Percentiles rank a stretch among this genome's conserved stretches.
Evolutionary conservation across 257 asterid species (phyloP).

Genomic region (Solanum ahanhuiri): DNA sequence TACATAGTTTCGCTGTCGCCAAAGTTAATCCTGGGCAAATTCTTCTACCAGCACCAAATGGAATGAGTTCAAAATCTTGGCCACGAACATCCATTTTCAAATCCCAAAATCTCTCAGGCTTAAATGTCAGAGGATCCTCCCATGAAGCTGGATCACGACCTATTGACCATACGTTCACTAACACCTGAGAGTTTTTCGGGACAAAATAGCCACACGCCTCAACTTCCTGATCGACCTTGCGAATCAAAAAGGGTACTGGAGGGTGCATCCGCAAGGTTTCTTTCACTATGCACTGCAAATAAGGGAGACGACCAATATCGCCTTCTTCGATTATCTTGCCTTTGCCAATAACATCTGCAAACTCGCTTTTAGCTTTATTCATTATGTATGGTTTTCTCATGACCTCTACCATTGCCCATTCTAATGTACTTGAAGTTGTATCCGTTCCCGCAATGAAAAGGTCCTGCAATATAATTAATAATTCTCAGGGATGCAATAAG

Average conservation of each 20-base stretch:
- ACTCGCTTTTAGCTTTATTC: slow-evolving; percentile 43
- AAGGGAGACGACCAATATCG: slow-evolving; percentile 39
- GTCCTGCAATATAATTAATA: slow-evolving; percentile 29
- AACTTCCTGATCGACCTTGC: slow-evolving; percentile 36
- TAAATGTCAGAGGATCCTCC: slow-evolving; percentile 46
- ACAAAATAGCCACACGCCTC: slow-evolving; percentile 38
- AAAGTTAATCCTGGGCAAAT: slow-evolving; percentile 51
- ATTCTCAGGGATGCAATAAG: neutral
- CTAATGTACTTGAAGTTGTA: slow-evolving; percentile 55
- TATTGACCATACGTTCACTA: slow-evolving; percentile 54
- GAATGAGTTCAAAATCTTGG: slow-evolving; percentile 39
- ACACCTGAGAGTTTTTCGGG: slow-evolving; percentile 42
- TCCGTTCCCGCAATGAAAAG: slow-evolving; percentile 58
- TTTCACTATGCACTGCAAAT: slow-evolving; percentile 40
- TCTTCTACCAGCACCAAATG: neutral
- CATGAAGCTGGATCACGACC: slow-evolving; percentile 48
- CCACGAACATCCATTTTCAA: slow-evolving; percentile 44
- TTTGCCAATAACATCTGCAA: slow-evolving; percentile 37
- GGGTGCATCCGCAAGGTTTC: slow-evolving; percentile 65
- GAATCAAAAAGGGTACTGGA: slow-evolving; percentile 60
- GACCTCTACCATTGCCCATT: slow-evolving; percentile 78
- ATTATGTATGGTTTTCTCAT: slow-evolving; percentile 38
- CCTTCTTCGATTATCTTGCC: slow-evolving; percentile 39
- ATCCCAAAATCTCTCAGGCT: slow-evolving; percentile 50
- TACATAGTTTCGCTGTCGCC: slow-evolving; percentile 10